A percentile compares a stretch with the other conserved stretches of the same genome.
Conservation (phyloP, 768 basidiomycete genomes). For the Russula sp. region DNA sequence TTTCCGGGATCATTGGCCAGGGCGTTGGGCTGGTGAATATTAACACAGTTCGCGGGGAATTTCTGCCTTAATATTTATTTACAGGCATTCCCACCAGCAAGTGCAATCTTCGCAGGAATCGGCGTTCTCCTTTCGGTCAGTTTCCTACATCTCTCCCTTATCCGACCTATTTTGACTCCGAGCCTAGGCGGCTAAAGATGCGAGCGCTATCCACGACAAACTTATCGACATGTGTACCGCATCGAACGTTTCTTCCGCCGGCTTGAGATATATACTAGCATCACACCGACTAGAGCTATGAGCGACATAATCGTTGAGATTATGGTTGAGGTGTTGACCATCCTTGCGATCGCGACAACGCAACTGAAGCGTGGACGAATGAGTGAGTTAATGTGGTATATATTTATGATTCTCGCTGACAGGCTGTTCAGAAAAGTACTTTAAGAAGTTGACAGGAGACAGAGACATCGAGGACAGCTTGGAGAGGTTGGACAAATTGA, state of each 20-base stretch:
- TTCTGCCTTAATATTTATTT: not conserved
- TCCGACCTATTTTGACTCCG: too few relatives aligned
- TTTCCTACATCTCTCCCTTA: too few relatives aligned
- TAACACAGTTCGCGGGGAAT: not conserved
- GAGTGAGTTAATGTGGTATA: too few relatives aligned
- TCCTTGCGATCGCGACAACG: not conserved
- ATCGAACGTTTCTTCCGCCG: not conserved
- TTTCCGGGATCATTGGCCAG: not conserved
- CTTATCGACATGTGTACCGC: not conserved
- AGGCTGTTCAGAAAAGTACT: not conserved
- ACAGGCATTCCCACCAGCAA: too few relatives aligned
- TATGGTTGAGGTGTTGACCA: not conserved
- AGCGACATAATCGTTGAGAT: not conserved
- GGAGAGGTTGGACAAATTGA: not conserved
- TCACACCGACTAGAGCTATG: not conserved
- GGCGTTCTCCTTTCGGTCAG: too few relatives aligned
- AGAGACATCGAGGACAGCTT: too few relatives aligned
- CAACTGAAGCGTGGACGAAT: not conserved
- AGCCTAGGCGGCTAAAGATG: too few relatives aligned
- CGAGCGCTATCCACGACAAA: not conserved
- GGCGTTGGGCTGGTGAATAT: not conserved
- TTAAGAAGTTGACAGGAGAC: not conserved
- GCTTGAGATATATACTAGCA: constrained; percentile 5
- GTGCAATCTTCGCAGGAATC: too few relatives aligned
- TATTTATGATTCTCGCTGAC: too few relatives aligned